Conservation (phyloP, 2,329 filamentous ascomycete genomes). For the Xylaria sp. region DNA sequence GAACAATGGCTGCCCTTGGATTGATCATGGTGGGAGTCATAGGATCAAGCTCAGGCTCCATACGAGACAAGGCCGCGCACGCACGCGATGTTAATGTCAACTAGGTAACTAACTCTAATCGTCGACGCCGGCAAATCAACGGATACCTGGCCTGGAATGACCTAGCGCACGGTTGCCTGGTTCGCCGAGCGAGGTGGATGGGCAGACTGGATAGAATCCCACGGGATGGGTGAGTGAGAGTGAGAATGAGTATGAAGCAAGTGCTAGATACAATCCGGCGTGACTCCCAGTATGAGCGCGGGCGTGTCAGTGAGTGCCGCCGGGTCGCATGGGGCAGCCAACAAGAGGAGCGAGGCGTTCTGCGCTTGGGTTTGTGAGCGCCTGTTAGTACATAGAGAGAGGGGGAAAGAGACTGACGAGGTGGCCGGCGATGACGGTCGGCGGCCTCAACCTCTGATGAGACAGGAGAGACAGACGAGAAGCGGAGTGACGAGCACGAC, state of each 20-base stretch:
- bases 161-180: slow-evolving; percentile 18
- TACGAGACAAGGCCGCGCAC: slow-evolving; percentile 3
- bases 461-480: slow-evolving; percentile 12
- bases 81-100: slow-evolving; percentile 13
- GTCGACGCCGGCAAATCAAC: slow-evolving; percentile 6
- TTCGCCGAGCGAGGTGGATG: slow-evolving; percentile 17
- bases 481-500: not conserved
- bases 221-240: not conserved
- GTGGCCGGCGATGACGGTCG: slow-evolving; percentile 21
- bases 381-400: not conserved
- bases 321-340: slow-evolving; percentile 1
- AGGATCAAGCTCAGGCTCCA: not conserved
- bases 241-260: slow-evolving; percentile 13
- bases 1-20: slow-evolving; percentile 39
- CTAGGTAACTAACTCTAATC: slow-evolving; percentile 6
- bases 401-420: not conserved
- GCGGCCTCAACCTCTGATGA: slow-evolving; percentile 29
- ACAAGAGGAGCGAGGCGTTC: slow-evolving; percentile 21
- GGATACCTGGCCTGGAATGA: slow-evolving; percentile 18
- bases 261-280: slow-evolving; percentile 6
- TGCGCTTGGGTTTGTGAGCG: slow-evolving; percentile 4
- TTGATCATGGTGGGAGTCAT: slow-evolving; percentile 35
- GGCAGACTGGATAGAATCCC: slow-evolving; percentile 1
- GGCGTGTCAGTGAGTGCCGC: not conserved
- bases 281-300: slow-evolving; percentile 3